phyloP scores from a whole-genome alignment of 805 yeast species.

The Wickerhamomyces queroliae region DNA sequence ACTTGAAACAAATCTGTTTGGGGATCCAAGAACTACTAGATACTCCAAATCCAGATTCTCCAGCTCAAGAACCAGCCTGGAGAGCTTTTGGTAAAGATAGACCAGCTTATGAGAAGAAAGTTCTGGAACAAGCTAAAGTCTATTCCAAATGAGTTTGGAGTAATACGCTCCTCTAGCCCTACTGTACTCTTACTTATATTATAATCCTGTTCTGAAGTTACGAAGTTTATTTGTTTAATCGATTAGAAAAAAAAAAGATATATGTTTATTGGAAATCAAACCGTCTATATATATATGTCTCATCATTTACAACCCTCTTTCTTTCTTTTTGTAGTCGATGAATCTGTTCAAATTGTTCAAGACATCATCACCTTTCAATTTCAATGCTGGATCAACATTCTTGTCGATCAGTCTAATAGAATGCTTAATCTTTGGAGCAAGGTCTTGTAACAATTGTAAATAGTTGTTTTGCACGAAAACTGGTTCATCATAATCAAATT shows the following conservation, averaged over 20 bases:
- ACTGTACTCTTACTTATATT: no score
- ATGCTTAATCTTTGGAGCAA: slow-evolving; percentile 43
- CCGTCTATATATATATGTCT: no score
- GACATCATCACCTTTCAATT: slow-evolving; percentile 62
- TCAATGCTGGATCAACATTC: slow-evolving; percentile 49
- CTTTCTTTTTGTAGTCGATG: slow-evolving; percentile 63
- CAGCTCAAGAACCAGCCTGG: slow-evolving; percentile 98
- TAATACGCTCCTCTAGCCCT: no score
- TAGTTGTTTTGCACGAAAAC: slow-evolving; percentile 56
- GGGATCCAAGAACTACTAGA: slow-evolving; percentile 91
- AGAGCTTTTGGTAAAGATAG: slow-evolving; percentile 71
- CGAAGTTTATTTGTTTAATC: no score
- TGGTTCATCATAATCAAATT: slow-evolving; percentile 58
- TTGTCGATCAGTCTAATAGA: slow-evolving; percentile 62
- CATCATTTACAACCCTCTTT: slow-evolving; percentile 17
- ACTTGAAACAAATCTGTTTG: slow-evolving; percentile 78
- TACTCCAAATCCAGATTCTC: slow-evolving; percentile 90
- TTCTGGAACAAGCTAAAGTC: slow-evolving; percentile 71
- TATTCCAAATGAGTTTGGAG: slow-evolving; percentile 46
- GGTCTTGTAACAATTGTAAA: slow-evolving; percentile 32
- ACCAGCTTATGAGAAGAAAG: slow-evolving; percentile 66
- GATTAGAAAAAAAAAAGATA: no score
- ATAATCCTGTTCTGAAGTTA: no score
- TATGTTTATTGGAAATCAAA: no score
- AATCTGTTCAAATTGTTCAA: slow-evolving; percentile 65